Base-by-base conservation (phyloP, 1,284 basidiomycete genomes). In the Kwoniella shivajii region DNA sequence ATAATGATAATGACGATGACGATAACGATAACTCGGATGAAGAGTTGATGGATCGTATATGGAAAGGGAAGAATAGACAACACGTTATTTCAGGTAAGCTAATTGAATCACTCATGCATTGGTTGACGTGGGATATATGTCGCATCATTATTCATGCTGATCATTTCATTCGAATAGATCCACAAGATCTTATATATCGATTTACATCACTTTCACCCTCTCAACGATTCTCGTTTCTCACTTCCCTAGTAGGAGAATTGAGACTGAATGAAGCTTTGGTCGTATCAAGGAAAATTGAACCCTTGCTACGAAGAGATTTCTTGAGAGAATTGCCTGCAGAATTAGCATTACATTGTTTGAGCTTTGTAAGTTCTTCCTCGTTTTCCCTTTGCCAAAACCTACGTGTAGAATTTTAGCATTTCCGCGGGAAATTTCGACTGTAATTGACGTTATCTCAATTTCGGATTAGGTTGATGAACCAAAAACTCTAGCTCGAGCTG, bases 281-380 rank as follows among this genome's bases (percentile, higher is more conserved):
- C 71, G 82, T 96, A 54, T 89, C 88, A 0, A 82, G 78, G 22
- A 74, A 80, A 51, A 88, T 97, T 72, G 82, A 86, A 0, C 90
- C 92, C 0, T 83, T 89, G 30, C 85, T 97, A 64, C 88, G 89
- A 70, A 85, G 90, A 6, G 93, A 98, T 74, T 94, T 95, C 72
- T 81, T 97, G 24, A 79, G 82, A 4, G 85, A 88, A 27, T 81
- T 98, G 1, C 95, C 95, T 0, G 80, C 86, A 16, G 95, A 99
- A 75, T 82, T 99, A 31, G 84, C 87, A 0, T 78, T 96, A 26
- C 85, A 92, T 69, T 85, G 95, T 52, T 82, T 98, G 50, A 80
- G 82, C 65, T 95, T 88, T 74, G 82, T 72, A 52, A 61, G 74
- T 72, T 20, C 13, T 18, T 34, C 11, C 5, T 47, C 13, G 20